Evolutionary conservation across 345 rosid genomes (phyloP), one percentile per base, ranked within the genome.

Genomic region (Chamaenerion angustifolium): DNA sequence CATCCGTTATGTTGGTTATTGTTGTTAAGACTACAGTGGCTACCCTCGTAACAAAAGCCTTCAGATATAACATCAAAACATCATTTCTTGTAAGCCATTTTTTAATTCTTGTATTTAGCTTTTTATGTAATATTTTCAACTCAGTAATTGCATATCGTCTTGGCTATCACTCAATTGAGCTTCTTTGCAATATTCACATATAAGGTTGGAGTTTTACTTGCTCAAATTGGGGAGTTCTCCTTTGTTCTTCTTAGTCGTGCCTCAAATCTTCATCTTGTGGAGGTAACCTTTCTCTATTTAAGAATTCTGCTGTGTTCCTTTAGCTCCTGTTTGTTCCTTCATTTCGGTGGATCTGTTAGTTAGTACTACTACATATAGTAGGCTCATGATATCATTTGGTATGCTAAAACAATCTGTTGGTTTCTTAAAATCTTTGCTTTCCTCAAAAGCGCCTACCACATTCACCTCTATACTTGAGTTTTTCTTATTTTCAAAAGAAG

Each of bases 191-290:
- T 11, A 4, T 50, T 50, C 18, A n/a, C 11, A 19, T 40, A 50
- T 7, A 8, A 87, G 98, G 98, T 82, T 12, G 96, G 90, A 40
- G 77, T 92, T 31, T 48, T 82, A 64, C 96, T 92, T 60, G 98
- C 98, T 66, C 98, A 92, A 76, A 84, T 92, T 46, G 98, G 98
- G 64, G 98, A 92, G 71, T 92, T 87, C 59, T 93, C 98, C 63
- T 92, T 92, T 72, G 90, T 92, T 65, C 95, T 92, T 42, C 61
- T 92, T 37, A 80, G 96, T 56, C 81, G 98, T 57, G 98, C 96
- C 40, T 87, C 98, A 58, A 92, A 84, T 79, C 80, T 92, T 71
- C 80, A 88, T 49, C 81, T 93, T 41, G 80, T 92, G 48, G 86
- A 84, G 96, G 98, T 87, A 42, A 51, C 35, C 52, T 57, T 21